A percentile compares a stretch with the other conserved stretches of the same genome.
Evolutionary conservation across 441 rosid genomes (phyloP).

Genomic region (Cnidoscolus chayamansa): DNA sequence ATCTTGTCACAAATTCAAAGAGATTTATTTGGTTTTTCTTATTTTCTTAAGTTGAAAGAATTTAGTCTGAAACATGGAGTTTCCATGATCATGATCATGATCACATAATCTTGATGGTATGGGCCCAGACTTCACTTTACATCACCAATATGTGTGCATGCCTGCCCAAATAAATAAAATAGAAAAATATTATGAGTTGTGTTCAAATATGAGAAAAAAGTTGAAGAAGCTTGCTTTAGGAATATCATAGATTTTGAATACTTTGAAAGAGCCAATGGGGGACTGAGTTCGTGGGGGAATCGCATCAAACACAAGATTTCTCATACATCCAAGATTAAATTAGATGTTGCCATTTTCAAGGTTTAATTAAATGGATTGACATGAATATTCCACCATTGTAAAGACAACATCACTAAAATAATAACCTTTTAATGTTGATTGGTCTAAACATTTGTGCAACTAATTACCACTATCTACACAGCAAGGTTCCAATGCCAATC

Average conservation of each 20-base stretch:
- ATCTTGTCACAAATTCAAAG: slow-evolving; percentile 24
- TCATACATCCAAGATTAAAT: too few species aligned
- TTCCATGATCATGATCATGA: too few species aligned
- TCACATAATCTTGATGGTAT: too few species aligned
- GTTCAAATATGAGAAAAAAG: slow-evolving; percentile 39
- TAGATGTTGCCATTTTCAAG: too few species aligned
- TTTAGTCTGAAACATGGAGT: too few species aligned
- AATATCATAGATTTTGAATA: too few species aligned
- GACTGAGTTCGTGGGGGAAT: too few species aligned
- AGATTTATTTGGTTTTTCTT: background rate
- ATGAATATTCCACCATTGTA: slow-evolving; percentile 1
- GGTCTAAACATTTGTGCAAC: background rate
- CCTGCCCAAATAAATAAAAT: background rate
- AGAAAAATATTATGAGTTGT: background rate
- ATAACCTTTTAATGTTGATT: background rate
- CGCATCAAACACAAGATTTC: too few species aligned
- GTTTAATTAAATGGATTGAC: background rate
- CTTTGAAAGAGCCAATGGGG: too few species aligned
- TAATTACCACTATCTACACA: background rate
- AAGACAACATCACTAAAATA: background rate
- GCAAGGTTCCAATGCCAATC: background rate
- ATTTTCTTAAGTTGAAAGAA: too few species aligned
- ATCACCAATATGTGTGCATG: slow-evolving; percentile 16
- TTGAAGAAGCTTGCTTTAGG: too few species aligned
- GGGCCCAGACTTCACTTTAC: too few species aligned